A percentile compares a stretch with the other conserved stretches of the same genome.
Conservation (phyloP, 2,329 filamentous ascomycete genomes). For the Monilinia laxa region DNA sequence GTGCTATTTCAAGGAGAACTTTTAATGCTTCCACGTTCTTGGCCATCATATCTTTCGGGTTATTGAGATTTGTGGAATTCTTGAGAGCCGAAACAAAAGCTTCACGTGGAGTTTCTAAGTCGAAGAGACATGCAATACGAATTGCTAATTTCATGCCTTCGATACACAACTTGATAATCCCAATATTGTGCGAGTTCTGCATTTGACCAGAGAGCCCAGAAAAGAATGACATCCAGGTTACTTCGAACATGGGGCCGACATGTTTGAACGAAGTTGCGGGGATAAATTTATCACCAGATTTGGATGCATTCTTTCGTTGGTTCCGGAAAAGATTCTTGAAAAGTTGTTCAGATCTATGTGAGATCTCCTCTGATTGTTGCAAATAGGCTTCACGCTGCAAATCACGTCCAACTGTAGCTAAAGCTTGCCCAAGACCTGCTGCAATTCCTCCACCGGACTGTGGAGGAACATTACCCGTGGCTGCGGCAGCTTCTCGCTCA, state of each 20-base stretch:
- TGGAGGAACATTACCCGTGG: slow-evolving; percentile 61
- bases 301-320: slow-evolving; percentile 76
- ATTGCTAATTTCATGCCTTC: slow-evolving; percentile 95
- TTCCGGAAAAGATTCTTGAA: slow-evolving; percentile 92
- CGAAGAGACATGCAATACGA: slow-evolving; percentile 88
- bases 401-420: slow-evolving; percentile 89
- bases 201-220: slow-evolving; percentile 91
- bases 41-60: slow-evolving; percentile 88
- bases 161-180: slow-evolving; percentile 88
- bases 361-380: slow-evolving; percentile 93
- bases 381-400: slow-evolving; percentile 89
- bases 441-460: slow-evolving; percentile 68
- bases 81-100: slow-evolving; percentile 92
- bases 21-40: slow-evolving; percentile 97
- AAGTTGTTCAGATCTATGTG: slow-evolving; percentile 70
- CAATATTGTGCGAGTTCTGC: slow-evolving; percentile 88
- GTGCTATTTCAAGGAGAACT: slow-evolving; percentile 84
- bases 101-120: slow-evolving; percentile 86
- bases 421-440: slow-evolving; percentile 79
- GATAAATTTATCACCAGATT: slow-evolving; percentile 72
- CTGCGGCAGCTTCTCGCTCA: slow-evolving; percentile 85
- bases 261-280: slow-evolving; percentile 92
- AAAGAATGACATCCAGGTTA: slow-evolving; percentile 99
- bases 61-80: slow-evolving; percentile 94
- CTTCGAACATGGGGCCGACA: slow-evolving; percentile 97